These are phyloP conservation scores for Jaenimonas drosophilae DNA, from an alignment of 208 protist genomes.

Conservation along the genomic window DNA sequence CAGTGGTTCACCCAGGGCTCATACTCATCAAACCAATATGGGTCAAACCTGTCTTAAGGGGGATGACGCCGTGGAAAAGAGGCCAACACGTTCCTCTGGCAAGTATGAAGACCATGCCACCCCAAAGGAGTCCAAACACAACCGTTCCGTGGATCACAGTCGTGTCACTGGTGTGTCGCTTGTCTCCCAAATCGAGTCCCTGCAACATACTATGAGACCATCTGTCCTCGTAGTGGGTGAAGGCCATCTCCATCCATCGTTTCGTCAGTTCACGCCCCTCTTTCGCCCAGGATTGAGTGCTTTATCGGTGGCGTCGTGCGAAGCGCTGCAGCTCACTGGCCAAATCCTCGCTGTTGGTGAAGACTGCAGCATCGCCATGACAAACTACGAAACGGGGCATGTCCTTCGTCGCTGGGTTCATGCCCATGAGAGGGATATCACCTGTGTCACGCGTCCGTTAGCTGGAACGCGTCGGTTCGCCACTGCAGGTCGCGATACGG, in stretches of 20 bases:
- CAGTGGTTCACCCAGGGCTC: not conserved
- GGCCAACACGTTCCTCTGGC: not conserved
- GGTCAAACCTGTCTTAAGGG: conserved; percentile 27
- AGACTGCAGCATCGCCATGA: conserved; percentile 39
- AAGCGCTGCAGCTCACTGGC: conserved; percentile 19
- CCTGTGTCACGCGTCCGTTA: conserved; percentile 37
- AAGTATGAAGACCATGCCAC: conserved; percentile 9
- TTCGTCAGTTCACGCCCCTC: conserved; percentile 40
- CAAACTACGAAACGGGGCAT: conserved; percentile 61
- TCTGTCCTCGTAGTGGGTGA: conserved; percentile 20
- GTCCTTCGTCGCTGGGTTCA: conserved; percentile 36
- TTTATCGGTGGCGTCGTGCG: conserved; percentile 47
- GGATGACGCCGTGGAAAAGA: conserved; percentile 12
- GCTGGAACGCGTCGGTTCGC: conserved; percentile 27
- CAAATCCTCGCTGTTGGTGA: conserved; percentile 45
- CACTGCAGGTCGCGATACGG: conserved; percentile 42
- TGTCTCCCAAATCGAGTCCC: conserved; percentile 26
- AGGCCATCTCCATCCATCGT: conserved; percentile 20
- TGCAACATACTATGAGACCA: conserved; percentile 41
- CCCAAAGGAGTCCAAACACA: not conserved
- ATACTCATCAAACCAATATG: conserved; percentile 7
- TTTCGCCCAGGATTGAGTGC: conserved; percentile 19
- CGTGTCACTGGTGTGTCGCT: not conserved
- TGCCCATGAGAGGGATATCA: conserved; percentile 48
- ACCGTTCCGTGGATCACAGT: not conserved